Evolutionary conservation across 2,329 filamentous ascomycete species (phyloP).

Genomic region (Monosporascus ibericus): DNA sequence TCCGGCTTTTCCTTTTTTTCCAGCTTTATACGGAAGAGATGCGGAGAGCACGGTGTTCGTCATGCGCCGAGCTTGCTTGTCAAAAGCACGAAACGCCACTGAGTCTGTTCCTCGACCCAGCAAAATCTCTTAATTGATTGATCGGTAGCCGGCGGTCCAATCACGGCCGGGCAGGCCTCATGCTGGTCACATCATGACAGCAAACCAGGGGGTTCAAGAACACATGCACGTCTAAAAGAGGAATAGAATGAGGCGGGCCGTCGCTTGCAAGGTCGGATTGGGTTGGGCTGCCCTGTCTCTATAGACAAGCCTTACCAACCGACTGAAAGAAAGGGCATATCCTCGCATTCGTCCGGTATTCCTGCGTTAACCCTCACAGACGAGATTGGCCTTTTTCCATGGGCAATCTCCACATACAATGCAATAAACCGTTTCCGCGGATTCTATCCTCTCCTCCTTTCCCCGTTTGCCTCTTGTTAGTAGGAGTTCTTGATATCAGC

Average conservation of each 20-base stretch:
- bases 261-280: slow-evolving; percentile 8
- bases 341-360: slow-evolving; percentile 14
- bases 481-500: neutral
- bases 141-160: slow-evolving; percentile 21
- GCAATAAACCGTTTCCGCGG: slow-evolving; percentile 13
- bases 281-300: slow-evolving; percentile 12
- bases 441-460: slow-evolving; percentile 8
- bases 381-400: slow-evolving; percentile 15
- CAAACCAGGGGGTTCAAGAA: slow-evolving; percentile 18
- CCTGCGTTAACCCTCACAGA: slow-evolving; percentile 12
- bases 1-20: too few species aligned
- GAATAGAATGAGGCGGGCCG: neutral
- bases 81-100: slow-evolving; percentile 18
- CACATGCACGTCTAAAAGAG: slow-evolving; percentile 11
- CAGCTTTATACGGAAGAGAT: too few species aligned
- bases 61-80: neutral
- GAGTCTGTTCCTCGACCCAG: slow-evolving; percentile 17
- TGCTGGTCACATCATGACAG: slow-evolving; percentile 22
- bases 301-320: neutral
- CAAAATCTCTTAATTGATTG: slow-evolving; percentile 22
- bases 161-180: slow-evolving; percentile 19
- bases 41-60: too few species aligned
- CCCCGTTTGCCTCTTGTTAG: slow-evolving; percentile 7
- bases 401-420: slow-evolving; percentile 20
- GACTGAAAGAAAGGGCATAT: slow-evolving; percentile 9